Conservation (phyloP, 345 rosid genomes). For the Erysimum cheiranthoides region DNA sequence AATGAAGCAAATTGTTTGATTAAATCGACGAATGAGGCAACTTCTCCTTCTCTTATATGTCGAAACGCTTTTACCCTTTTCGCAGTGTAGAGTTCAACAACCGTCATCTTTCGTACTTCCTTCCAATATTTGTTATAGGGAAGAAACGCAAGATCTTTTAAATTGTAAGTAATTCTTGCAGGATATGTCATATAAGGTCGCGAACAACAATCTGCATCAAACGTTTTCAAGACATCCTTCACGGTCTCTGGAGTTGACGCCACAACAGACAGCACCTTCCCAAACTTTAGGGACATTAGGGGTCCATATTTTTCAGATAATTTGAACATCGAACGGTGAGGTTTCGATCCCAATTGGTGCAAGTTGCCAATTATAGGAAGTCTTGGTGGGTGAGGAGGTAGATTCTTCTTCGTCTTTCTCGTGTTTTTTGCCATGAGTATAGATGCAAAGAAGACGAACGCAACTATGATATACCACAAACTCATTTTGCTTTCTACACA, state of each 20-base stretch:
- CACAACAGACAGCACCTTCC: constrained; percentile 47
- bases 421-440: constrained; percentile 16
- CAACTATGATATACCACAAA: constrained; percentile 25
- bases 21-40: constrained; percentile 32
- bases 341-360: constrained; percentile 50
- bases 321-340: constrained; percentile 46
- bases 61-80: constrained; percentile 49
- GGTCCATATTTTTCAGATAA: constrained; percentile 55
- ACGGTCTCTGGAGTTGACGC: constrained; percentile 55
- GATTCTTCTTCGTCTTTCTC: constrained; percentile 8
- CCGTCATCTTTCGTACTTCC: constrained; percentile 47
- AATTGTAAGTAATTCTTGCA: constrained; percentile 43
- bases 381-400: constrained; percentile 49
- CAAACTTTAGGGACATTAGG: constrained; percentile 53
- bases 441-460: constrained; percentile 19
- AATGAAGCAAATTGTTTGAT: constrained; percentile 40
- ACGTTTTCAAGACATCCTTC: constrained; percentile 44
- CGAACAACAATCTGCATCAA: constrained; percentile 49
- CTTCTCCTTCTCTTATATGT: constrained; percentile 48
- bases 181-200: constrained; percentile 44
- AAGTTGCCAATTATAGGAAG: constrained; percentile 56
- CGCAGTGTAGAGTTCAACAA: constrained; percentile 47
- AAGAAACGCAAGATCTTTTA: constrained; percentile 42
- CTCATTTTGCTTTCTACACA: constrained; percentile 27
- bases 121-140: constrained; percentile 48